Conservation (phyloP, 1,139 yeast species). For the Candida anutae region DNA sequence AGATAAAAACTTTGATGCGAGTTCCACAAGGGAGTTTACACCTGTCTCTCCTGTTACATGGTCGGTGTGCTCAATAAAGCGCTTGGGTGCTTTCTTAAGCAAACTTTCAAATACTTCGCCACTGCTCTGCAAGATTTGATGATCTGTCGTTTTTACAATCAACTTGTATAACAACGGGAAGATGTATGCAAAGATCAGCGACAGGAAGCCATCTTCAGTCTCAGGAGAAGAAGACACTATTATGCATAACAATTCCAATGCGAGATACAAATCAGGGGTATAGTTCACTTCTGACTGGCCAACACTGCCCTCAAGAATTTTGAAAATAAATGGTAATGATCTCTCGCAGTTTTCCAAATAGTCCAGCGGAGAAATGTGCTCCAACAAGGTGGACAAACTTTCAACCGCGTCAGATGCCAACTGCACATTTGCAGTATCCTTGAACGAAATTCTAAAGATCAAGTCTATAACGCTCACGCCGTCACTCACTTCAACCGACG, state of each 20-base stretch:
- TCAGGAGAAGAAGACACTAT: slow-evolving; percentile 43
- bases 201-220: slow-evolving; percentile 37
- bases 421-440: slow-evolving; percentile 71
- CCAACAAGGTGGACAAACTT: slow-evolving; percentile 51
- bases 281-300: slow-evolving; percentile 25
- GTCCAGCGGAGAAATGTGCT: slow-evolving; percentile 33
- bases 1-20: slow-evolving; percentile 64
- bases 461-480: slow-evolving; percentile 36
- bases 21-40: slow-evolving; percentile 44
- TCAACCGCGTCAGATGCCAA: slow-evolving; percentile 56
- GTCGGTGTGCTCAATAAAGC: slow-evolving; percentile 33
- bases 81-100: slow-evolving; percentile 42
- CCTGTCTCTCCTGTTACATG: slow-evolving; percentile 40
- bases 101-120: slow-evolving; percentile 67
- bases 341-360: slow-evolving; percentile 43
- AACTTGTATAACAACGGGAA: slow-evolving; percentile 48
- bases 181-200: slow-evolving; percentile 38
- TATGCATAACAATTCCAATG: slow-evolving; percentile 58
- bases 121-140: slow-evolving; percentile 70
- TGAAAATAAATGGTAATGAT: slow-evolving; percentile 45
- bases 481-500: slow-evolving; percentile 14
- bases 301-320: slow-evolving; percentile 21
- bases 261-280: slow-evolving; percentile 53
- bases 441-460: slow-evolving; percentile 57
- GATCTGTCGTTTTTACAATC: slow-evolving; percentile 55